Conservation (phyloP, 75 land plant species). For the Cryptomeria japonica region DNA sequence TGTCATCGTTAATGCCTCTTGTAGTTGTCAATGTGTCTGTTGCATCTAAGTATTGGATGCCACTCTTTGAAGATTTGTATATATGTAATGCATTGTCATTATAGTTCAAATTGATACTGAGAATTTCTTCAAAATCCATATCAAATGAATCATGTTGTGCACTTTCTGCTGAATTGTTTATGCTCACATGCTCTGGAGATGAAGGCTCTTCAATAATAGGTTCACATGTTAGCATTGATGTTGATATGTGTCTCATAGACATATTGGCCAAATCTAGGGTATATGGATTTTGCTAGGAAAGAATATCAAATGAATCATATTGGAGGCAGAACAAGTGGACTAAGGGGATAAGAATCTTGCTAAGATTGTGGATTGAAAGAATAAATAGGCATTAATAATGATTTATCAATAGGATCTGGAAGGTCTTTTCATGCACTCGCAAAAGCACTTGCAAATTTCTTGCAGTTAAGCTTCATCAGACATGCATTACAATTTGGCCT, state of each 20-base stretch:
- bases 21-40: conserved; percentile 49
- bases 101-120: conserved; percentile 43
- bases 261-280: no score
- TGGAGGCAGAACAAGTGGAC: conserved; percentile 7
- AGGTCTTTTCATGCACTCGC: conserved; percentile 82
- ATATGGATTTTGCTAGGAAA: no score
- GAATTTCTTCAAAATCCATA: conserved; percentile 62
- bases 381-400: conserved; percentile 24
- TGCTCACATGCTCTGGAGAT: conserved; percentile 63
- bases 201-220: no score
- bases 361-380: not conserved
- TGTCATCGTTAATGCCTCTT: conserved; percentile 18
- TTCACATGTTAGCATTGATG: no score
- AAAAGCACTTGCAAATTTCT: conserved; percentile 98
- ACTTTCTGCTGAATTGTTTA: conserved; percentile 42
- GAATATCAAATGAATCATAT: no score
- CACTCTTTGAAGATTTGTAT: conserved; percentile 31
- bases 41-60: conserved; percentile 37
- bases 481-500: conserved; percentile 98
- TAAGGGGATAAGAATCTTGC: not conserved
- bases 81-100: conserved; percentile 37
- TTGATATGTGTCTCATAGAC: no score
- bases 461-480: conserved; percentile 91
- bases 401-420: conserved; percentile 66
- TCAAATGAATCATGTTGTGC: conserved; percentile 55